These are phyloP conservation scores for Striga asiatica DNA, from an alignment of 257 asterid species.

Conservation along the genomic window DNA sequence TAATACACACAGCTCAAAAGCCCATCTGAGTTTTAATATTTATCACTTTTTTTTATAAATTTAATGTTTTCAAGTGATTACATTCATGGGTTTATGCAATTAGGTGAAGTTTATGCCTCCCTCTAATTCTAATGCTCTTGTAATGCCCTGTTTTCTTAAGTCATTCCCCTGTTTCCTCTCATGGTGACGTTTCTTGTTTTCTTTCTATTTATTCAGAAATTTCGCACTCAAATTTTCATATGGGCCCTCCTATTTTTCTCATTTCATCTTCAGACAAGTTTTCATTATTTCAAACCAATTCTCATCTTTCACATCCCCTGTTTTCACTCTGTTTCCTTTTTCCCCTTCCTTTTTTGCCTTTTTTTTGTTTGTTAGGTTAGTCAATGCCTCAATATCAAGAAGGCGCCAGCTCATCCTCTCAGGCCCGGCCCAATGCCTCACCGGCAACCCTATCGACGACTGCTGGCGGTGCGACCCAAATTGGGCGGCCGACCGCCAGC, in stretches of 20 bases:
- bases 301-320: neutral
- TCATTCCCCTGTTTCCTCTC: slow-evolving; percentile 19
- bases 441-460: slow-evolving; percentile 92
- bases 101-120: neutral
- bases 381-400: slow-evolving; percentile 43
- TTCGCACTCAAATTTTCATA: slow-evolving; percentile 20
- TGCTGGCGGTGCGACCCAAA: slow-evolving; percentile 90
- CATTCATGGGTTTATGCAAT: neutral
- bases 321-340: neutral
- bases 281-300: too few relatives aligned
- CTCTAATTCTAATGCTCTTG: slow-evolving; percentile 7
- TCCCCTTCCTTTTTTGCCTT: neutral
- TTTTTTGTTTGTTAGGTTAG: slow-evolving; percentile 24
- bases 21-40: slow-evolving; percentile 14
- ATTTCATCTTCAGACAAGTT: neutral
- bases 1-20: too few relatives aligned
- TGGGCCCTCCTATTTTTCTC: slow-evolving; percentile 15
- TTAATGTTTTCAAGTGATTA: too few relatives aligned
- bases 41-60: neutral
- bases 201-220: too few relatives aligned
- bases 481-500: slow-evolving; percentile 73
- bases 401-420: slow-evolving; percentile 36
- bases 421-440: slow-evolving; percentile 49
- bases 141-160: slow-evolving; percentile 14
- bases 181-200: slow-evolving; percentile 3